Conservation (phyloP, 208 protist genomes). For the Trypanosoma lewisi region DNA sequence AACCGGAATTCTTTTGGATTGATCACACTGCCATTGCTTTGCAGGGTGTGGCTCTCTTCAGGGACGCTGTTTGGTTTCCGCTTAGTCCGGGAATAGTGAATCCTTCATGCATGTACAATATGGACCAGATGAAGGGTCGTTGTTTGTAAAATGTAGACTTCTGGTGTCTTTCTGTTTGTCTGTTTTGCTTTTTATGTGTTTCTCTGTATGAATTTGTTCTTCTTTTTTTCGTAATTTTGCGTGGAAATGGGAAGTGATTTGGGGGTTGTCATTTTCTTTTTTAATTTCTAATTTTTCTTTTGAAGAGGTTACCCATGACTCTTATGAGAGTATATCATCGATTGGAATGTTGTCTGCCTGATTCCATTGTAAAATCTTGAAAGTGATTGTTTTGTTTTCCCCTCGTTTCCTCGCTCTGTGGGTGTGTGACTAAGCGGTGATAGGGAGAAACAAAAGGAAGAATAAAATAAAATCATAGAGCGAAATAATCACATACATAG, state of each 20-base stretch:
- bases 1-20: conserved; percentile 50
- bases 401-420: no score
- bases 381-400: no score
- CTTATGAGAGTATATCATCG: no score
- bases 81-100: neutral
- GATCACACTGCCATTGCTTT: conserved; percentile 22
- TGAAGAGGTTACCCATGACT: no score
- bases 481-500: conserved; percentile 4
- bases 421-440: no score
- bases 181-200: conserved; percentile 4
- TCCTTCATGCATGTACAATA: conserved; percentile 16
- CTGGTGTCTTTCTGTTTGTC: neutral
- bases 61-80: conserved; percentile 45
- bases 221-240: no score
- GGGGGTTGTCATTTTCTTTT: no score
- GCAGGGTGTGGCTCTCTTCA: conserved; percentile 29
- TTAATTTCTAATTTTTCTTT: no score
- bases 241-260: no score
- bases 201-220: conserved; percentile 1
- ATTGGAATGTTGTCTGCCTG: no score
- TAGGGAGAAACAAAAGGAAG: neutral
- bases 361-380: no score
- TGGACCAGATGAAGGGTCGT: conserved; percentile 11
- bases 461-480: neutral
- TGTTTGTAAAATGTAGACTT: neutral